phyloP scores from a whole-genome alignment of 2,329 filamentous ascomycete genomes.

The Epichloe baconii region DNA sequence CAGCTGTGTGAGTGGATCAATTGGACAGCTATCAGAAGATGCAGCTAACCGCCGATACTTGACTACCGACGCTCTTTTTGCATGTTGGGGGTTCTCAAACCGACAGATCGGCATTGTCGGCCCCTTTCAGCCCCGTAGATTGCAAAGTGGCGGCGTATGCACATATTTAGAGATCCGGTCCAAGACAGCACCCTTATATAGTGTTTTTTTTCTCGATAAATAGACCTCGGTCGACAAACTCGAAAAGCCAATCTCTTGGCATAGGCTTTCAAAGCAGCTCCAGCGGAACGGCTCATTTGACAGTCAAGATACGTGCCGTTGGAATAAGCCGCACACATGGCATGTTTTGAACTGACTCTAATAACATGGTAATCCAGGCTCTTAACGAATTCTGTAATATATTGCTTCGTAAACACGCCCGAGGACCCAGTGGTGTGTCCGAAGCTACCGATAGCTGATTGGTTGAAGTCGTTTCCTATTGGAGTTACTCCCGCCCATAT shows the following conservation, averaged over 20 bases:
- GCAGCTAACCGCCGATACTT: no score
- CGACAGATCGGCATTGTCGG: not conserved
- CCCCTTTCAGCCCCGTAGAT: slow-evolving; percentile 1
- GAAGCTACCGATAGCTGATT: not conserved
- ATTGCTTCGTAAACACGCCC: not conserved
- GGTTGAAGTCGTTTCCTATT: not conserved
- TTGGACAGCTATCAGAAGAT: not conserved
- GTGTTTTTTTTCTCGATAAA: not conserved
- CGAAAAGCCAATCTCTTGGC: not conserved
- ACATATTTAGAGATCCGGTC: not conserved
- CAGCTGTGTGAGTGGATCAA: not conserved
- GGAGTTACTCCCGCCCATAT: not conserved
- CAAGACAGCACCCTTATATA: not conserved
- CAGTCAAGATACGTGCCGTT: not conserved
- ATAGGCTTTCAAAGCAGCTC: no score
- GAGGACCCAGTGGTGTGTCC: not conserved
- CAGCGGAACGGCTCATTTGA: not conserved
- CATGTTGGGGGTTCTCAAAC: no score
- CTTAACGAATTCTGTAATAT: not conserved
- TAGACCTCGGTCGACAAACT: not conserved
- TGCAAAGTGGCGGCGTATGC: not conserved
- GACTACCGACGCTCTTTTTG: no score
- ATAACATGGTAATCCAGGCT: not conserved
- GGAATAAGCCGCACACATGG: not conserved
- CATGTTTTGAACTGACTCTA: not conserved